A percentile compares a stretch with the other conserved stretches of the same genome.
Evolutionary conservation across 768 basidiomycete species (phyloP).

Genomic region (Leccinum imitatum): DNA sequence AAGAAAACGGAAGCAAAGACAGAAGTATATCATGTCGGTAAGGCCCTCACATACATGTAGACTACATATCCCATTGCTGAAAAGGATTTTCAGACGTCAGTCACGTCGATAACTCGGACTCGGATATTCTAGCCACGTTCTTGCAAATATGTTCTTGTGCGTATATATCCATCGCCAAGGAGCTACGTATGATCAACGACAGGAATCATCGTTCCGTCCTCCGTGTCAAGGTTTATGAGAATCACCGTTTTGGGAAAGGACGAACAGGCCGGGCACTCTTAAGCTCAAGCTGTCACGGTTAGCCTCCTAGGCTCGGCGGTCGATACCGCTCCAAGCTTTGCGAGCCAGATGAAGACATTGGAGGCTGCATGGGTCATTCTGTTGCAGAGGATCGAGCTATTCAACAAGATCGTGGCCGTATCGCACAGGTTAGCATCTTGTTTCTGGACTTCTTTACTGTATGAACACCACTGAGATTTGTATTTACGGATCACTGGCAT

Average conservation of each 20-base stretch:
- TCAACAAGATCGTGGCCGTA: not conserved
- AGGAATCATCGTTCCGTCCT: not conserved
- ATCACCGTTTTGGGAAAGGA: not conserved
- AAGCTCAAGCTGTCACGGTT: too few relatives aligned
- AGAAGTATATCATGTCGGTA: constrained; percentile 51
- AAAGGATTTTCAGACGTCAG: constrained; percentile 52
- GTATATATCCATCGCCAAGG: not conserved
- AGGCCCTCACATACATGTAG: constrained; percentile 11
- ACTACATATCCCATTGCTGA: not conserved
- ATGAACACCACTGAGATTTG: not conserved
- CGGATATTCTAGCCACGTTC: not conserved
- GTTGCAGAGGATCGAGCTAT: not conserved
- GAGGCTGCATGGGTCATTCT: not conserved
- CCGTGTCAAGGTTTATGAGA: not conserved
- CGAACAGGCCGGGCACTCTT: not conserved
- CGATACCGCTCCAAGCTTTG: not conserved
- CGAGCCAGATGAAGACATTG: not conserved
- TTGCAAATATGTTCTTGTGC: not conserved
- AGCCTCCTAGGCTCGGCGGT: too few relatives aligned
- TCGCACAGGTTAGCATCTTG: not conserved
- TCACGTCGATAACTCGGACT: constrained; percentile 40
- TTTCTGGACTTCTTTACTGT: not conserved
- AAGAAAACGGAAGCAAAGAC: constrained; percentile 30
- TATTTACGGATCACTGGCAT: not conserved
- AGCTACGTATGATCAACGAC: not conserved